Evolutionary conservation across 371 early-diverging fungal species (phyloP).

Genomic region (Syncephalastrum monosporum): DNA sequence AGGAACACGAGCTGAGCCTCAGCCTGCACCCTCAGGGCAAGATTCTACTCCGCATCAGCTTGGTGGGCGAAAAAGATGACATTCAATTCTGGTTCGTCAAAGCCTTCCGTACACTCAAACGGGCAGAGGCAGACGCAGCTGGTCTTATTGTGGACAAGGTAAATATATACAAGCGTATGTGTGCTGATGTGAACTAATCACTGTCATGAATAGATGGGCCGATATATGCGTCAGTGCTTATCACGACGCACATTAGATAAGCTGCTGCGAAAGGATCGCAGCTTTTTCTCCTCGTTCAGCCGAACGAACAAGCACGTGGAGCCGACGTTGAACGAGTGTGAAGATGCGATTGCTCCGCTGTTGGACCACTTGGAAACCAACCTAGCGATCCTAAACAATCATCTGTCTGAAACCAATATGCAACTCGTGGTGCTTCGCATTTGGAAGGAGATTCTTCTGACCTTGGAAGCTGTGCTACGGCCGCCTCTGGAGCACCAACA

Average conservation of each 20-base stretch:
- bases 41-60: constrained; percentile 76
- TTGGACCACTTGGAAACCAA: constrained; percentile 89
- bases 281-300: constrained; percentile 43
- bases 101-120: constrained; percentile 73
- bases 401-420: constrained; percentile 78
- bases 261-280: constrained; percentile 39
- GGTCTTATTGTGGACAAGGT: constrained; percentile 72
- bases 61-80: constrained; percentile 92
- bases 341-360: constrained; percentile 72
- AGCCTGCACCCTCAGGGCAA: constrained; percentile 86
- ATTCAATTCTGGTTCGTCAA: constrained; percentile 91
- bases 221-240: constrained; percentile 60
- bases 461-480: constrained; percentile 72
- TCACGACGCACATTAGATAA: constrained; percentile 42
- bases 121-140: constrained; percentile 71
- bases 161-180: constrained; percentile 14
- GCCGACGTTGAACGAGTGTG: constrained; percentile 67
- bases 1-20: constrained; percentile 82
- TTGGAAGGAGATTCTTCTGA: constrained; percentile 83
- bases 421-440: constrained; percentile 76
- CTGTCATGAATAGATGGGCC: constrained; percentile 43
- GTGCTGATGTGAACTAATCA: neutral
- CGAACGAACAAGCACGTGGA: constrained; percentile 32
- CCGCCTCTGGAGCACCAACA: constrained; percentile 71
- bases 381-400: constrained; percentile 71